Conservation (phyloP, 345 rosid genomes). For the Euphorbia peplus region DNA sequence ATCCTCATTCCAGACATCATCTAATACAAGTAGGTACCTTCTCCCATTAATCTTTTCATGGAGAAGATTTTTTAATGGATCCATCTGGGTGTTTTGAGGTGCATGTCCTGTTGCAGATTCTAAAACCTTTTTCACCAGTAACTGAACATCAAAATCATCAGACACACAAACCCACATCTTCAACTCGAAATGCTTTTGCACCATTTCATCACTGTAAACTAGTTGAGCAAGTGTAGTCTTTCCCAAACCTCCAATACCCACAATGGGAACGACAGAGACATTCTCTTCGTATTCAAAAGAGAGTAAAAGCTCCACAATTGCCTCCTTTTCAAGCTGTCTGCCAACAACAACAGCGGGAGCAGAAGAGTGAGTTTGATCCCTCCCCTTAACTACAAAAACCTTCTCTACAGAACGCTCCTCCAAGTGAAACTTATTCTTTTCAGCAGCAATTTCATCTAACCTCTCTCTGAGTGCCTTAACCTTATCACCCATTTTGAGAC, state of each 20-base stretch:
- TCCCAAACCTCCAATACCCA: not conserved
- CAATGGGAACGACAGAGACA: not conserved
- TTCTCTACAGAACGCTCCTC: not conserved
- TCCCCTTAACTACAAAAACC: not conserved
- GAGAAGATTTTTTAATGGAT: not conserved
- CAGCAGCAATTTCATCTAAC: not conserved
- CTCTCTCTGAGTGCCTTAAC: not conserved
- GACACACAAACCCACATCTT: not conserved
- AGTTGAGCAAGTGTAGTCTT: not conserved
- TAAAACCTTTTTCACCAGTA: not conserved
- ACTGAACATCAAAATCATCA: not conserved
- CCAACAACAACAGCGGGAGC: not conserved
- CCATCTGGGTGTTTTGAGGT: not conserved
- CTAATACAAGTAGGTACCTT: conserved; percentile 20
- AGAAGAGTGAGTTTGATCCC: not conserved
- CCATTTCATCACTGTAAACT: not conserved
- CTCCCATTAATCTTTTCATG: not conserved
- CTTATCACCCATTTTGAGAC: conserved; percentile 10
- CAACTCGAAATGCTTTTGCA: conserved; percentile 12
- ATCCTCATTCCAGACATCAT: not conserved
- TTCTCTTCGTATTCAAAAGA: not conserved
- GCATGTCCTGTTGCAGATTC: not conserved
- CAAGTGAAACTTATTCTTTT: not conserved
- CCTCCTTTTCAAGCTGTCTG: not conserved
- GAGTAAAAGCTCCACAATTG: not conserved